These are phyloP conservation scores for Crucibulum laeve DNA, from an alignment of 768 basidiomycete species.

Conservation along the genomic window DNA sequence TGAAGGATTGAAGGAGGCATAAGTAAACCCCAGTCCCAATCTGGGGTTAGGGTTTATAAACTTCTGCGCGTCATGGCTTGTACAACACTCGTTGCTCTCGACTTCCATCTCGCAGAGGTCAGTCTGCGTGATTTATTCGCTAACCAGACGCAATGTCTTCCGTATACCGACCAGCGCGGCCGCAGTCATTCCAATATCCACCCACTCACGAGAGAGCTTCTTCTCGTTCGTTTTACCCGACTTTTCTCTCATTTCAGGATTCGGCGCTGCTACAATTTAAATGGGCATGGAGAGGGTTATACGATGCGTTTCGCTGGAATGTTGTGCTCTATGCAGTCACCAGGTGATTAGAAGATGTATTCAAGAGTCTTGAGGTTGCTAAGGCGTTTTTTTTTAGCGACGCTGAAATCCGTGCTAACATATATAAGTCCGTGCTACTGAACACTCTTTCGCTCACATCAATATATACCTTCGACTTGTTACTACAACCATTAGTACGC, in stretches of 20 bases:
- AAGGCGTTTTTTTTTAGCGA: slow-evolving; percentile 42
- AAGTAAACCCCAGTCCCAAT: slow-evolving; percentile 6
- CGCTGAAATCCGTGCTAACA: slow-evolving; percentile 66
- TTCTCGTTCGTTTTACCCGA: slow-evolving; percentile 58
- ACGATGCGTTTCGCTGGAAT: slow-evolving; percentile 75
- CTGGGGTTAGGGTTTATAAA: slow-evolving; percentile 30
- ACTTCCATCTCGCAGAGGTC: slow-evolving; percentile 4
- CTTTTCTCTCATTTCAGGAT: slow-evolving; percentile 61
- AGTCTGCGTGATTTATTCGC: slow-evolving; percentile 1
- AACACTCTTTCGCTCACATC: slow-evolving; percentile 69
- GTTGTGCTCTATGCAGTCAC: slow-evolving; percentile 52
- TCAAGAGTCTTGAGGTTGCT: slow-evolving; percentile 1
- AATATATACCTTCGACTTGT: slow-evolving; percentile 70
- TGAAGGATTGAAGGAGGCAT: neutral
- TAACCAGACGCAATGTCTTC: slow-evolving; percentile 12
- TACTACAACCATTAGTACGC: slow-evolving; percentile 64
- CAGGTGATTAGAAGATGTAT: slow-evolving; percentile 36
- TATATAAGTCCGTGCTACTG: slow-evolving; percentile 71
- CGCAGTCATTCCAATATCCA: slow-evolving; percentile 22
- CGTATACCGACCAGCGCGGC: slow-evolving; percentile 13
- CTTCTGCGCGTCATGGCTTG: neutral
- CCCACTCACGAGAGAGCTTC: slow-evolving; percentile 24
- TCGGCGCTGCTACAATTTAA: slow-evolving; percentile 55
- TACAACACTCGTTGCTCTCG: slow-evolving; percentile 4
- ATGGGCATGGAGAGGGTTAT: slow-evolving; percentile 56